Conservation (phyloP, 371 early-diverging fungal genomes). For the Blakeslea trispora region DNA sequence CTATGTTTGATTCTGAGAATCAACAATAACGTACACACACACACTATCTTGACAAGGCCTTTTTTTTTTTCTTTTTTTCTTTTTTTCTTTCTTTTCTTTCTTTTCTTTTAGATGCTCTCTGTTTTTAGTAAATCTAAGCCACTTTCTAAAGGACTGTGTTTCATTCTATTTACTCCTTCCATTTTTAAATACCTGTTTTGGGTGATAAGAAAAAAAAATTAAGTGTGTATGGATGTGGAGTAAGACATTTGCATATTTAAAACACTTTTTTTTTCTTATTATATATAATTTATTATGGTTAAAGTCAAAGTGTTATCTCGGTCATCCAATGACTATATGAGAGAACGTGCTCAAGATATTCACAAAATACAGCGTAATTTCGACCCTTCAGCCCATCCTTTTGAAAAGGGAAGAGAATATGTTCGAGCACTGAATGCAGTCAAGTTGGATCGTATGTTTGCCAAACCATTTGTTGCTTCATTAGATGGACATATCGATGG, state of each 20-base stretch:
- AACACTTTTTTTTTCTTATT: neutral
- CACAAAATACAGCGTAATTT: constrained; percentile 89
- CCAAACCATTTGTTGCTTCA: constrained; percentile 97
- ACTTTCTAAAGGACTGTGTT: neutral
- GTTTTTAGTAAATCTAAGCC: neutral
- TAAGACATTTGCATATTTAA: no score
- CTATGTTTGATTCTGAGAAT: constrained; percentile 27
- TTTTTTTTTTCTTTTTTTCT: neutral
- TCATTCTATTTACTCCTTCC: constrained; percentile 1
- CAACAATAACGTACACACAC: constrained; percentile 18
- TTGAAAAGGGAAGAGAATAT: constrained; percentile 97
- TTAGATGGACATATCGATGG: constrained; percentile 95
- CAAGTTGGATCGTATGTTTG: constrained; percentile 97
- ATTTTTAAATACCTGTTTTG: neutral
- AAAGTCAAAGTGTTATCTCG: constrained; percentile 92
- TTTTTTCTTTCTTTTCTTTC: neutral
- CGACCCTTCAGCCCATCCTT: constrained; percentile 93
- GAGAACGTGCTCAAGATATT: constrained; percentile 87
- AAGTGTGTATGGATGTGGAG: no score
- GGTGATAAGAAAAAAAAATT: no score
- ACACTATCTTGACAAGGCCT: no score
- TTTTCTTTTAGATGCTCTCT: neutral
- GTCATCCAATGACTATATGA: constrained; percentile 74
- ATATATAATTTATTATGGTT: constrained; percentile 37
- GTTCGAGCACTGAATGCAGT: constrained; percentile 94